A percentile compares a stretch with the other conserved stretches of the same genome.
phyloP scores from a whole-genome alignment of 495 filamentous ascomycete genomes.

The Penicillium ochrochloron region DNA sequence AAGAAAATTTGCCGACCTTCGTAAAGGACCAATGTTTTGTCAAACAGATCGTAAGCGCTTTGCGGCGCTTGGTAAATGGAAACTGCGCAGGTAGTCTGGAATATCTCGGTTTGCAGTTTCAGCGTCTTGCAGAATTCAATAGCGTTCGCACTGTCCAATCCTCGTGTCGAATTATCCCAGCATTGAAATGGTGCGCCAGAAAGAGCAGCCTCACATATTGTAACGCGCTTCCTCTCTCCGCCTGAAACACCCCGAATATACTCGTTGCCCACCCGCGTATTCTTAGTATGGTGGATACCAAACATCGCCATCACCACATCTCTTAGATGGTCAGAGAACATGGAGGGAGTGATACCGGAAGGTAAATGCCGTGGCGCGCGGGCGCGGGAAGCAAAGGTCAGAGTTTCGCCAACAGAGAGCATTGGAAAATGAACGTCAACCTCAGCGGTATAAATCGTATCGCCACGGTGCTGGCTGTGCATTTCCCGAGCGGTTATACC shows the following conservation, averaged over 20 bases:
- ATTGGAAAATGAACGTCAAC: conserved; percentile 65
- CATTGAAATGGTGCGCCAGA: too few species aligned
- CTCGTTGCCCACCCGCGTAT: too few species aligned
- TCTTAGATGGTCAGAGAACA: not conserved
- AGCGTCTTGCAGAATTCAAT: not conserved
- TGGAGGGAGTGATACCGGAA: not conserved
- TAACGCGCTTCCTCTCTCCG: too few species aligned
- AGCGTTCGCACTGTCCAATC: not conserved
- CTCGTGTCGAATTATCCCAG: too few species aligned
- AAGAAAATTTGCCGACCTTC: not conserved
- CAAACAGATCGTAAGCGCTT: not conserved
- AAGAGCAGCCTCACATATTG: too few species aligned
- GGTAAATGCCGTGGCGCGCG: conserved; percentile 36
- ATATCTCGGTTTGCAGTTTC: not conserved
- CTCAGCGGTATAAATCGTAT: conserved; percentile 62
- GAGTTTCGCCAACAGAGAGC: conserved; percentile 63
- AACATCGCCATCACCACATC: too few species aligned
- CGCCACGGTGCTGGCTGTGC: conserved; percentile 64
- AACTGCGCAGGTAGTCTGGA: not conserved
- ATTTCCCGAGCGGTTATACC: conserved; percentile 60
- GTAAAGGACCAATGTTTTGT: not conserved
- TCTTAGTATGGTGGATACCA: too few species aligned
- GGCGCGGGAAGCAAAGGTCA: conserved; percentile 59
- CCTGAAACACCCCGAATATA: too few species aligned
- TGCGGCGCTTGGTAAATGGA: not conserved